Conservation (phyloP, 75 land plant species). For the Sequoia sempervirens region DNA sequence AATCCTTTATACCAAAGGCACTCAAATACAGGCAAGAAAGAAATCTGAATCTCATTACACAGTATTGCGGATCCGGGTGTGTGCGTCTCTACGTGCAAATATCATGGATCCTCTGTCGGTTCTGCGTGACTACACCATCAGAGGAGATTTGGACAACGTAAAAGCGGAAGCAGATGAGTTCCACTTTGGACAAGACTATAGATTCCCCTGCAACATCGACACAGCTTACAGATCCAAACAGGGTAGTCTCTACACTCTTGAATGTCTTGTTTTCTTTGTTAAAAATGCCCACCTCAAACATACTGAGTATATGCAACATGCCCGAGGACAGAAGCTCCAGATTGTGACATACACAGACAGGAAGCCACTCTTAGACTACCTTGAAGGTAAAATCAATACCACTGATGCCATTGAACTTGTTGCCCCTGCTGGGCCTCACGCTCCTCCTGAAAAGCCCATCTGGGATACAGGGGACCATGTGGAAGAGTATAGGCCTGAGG, state of each 20-base stretch:
- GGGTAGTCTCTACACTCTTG: conserved; percentile 48
- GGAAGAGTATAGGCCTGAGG: conserved; percentile 26
- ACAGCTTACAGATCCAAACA: conserved; percentile 81
- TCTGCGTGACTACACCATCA: conserved; percentile 76
- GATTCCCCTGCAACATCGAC: conserved; percentile 63
- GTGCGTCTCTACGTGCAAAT: neutral
- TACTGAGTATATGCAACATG: conserved; percentile 58
- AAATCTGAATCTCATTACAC: neutral
- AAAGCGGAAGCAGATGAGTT: conserved; percentile 54
- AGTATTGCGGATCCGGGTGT: neutral
- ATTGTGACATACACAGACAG: conserved; percentile 45
- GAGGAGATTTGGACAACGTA: conserved; percentile 68
- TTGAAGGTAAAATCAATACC: conserved; percentile 36
- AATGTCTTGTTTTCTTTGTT: conserved; percentile 48
- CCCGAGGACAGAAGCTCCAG: conserved; percentile 37
- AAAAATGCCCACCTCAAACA: conserved; percentile 37
- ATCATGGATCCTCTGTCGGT: conserved; percentile 73
- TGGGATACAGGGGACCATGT: conserved; percentile 10
- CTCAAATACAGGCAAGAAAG: neutral
- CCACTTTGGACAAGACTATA: conserved; percentile 72
- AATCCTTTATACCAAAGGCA: neutral
- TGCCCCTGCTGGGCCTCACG: conserved; percentile 22
- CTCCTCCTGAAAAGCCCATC: neutral
- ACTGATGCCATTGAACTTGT: conserved; percentile 51
- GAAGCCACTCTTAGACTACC: conserved; percentile 38